These are phyloP conservation scores for Celoporthe dispersa DNA, from an alignment of 2,329 filamentous ascomycete species.

Conservation along the genomic window DNA sequence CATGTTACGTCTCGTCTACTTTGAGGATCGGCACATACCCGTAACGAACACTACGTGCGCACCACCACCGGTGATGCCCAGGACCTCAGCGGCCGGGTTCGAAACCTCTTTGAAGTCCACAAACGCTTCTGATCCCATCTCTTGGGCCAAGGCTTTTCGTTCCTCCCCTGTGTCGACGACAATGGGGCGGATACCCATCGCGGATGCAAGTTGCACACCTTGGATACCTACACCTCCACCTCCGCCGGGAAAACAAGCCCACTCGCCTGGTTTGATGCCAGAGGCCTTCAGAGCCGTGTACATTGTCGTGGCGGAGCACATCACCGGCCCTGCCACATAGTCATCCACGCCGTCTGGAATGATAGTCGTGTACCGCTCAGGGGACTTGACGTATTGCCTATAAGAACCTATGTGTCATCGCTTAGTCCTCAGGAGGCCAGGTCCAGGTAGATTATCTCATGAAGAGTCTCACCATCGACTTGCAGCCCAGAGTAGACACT, in stretches of 20 bases:
- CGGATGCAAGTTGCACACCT: conserved; percentile 57
- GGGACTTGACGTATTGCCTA: conserved; percentile 62
- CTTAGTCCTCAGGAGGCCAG: not conserved
- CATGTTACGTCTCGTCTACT: not conserved
- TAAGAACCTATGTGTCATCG: conserved; percentile 47
- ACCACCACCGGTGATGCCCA: conserved; percentile 28
- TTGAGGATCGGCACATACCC: conserved; percentile 13
- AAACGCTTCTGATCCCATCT: conserved; percentile 59
- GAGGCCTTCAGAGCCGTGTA: conserved; percentile 60
- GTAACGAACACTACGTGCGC: conserved; percentile 30
- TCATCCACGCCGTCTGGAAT: conserved; percentile 54
- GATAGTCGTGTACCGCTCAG: conserved; percentile 57
- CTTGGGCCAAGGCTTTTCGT: conserved; percentile 49
- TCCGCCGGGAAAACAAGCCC: conserved; percentile 58
- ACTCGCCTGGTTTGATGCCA: conserved; percentile 53
- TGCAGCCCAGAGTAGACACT: conserved; percentile 29
- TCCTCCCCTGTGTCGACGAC: conserved; percentile 56
- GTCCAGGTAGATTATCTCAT: not conserved
- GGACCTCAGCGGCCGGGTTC: conserved; percentile 20
- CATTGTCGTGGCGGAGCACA: conserved; percentile 63
- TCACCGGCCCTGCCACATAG: conserved; percentile 60
- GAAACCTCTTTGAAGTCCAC: conserved; percentile 55
- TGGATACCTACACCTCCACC: conserved; percentile 62
- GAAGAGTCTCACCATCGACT: conserved; percentile 11
- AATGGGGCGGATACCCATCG: conserved; percentile 61